A percentile compares a stretch with the other conserved stretches of the same genome.
Conservation (phyloP, 1,284 basidiomycete species). For the Cutaneotrichosporon sp. region DNA sequence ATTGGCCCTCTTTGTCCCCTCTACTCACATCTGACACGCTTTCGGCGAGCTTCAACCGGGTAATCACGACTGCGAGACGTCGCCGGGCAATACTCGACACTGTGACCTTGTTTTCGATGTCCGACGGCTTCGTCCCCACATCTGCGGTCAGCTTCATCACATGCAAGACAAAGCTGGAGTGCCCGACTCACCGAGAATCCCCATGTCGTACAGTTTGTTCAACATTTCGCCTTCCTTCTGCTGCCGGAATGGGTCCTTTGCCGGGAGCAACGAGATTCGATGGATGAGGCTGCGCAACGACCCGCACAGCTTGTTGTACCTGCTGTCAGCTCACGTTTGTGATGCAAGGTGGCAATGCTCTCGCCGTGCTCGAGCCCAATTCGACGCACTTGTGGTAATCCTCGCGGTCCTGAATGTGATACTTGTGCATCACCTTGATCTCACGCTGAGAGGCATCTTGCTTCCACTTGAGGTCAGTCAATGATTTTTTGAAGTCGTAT, state of each 20-base stretch:
- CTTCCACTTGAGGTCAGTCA: constrained; percentile 68
- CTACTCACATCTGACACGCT: constrained; percentile 84
- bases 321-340: constrained; percentile 52
- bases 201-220: constrained; percentile 96
- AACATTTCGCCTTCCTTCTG: constrained; percentile 83
- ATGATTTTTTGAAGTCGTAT: no score
- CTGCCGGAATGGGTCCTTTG: constrained; percentile 81
- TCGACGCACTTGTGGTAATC: constrained; percentile 90
- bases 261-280: constrained; percentile 77
- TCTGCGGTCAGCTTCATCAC: constrained; percentile 34
- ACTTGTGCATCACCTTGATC: constrained; percentile 90
- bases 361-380: background rate
- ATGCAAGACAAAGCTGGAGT: no score
- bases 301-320: constrained; percentile 96
- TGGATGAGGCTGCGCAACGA: constrained; percentile 80
- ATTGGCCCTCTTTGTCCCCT: no score
- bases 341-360: no score
- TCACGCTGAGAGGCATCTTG: constrained; percentile 88
- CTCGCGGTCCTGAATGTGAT: constrained; percentile 89
- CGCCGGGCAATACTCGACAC: constrained; percentile 91
- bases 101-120: constrained; percentile 90
- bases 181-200: constrained; percentile 59
- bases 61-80: constrained; percentile 87
- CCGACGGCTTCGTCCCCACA: constrained; percentile 67
- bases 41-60: constrained; percentile 90